phyloP scores from a whole-genome alignment of 768 basidiomycete species.

The Mrakia blollopis region DNA sequence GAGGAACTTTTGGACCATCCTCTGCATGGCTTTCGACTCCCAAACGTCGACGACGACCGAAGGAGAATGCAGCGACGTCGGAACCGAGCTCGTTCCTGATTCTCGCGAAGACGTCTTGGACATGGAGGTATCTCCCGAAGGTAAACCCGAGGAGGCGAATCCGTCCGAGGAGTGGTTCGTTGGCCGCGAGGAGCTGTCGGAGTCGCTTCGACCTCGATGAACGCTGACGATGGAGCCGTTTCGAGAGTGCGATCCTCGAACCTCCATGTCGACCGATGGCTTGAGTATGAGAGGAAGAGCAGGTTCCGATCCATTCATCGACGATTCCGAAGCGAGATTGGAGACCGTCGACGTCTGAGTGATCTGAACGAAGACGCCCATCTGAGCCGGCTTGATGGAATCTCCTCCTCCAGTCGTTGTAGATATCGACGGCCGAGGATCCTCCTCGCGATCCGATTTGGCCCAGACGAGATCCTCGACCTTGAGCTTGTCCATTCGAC shows the following conservation, averaged over 20 bases:
- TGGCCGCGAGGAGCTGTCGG: slow-evolving; percentile 4
- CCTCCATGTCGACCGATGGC: background rate
- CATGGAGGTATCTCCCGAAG: background rate
- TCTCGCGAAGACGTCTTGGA: background rate
- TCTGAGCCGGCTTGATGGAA: background rate
- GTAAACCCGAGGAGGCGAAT: background rate
- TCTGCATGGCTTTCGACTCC: slow-evolving; percentile 18
- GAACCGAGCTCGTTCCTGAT: background rate
- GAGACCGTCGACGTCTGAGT: slow-evolving; percentile 20
- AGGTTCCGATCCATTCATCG: background rate
- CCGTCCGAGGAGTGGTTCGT: slow-evolving; percentile 2
- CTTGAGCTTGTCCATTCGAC: slow-evolving; percentile 16
- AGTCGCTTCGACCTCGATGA: slow-evolving; percentile 3
- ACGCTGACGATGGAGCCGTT: slow-evolving; percentile 10
- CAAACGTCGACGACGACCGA: background rate
- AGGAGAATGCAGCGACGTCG: background rate
- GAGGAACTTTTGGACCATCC: slow-evolving; percentile 18
- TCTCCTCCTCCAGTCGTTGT: background rate
- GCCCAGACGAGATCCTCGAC: slow-evolving; percentile 18
- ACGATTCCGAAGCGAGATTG: background rate
- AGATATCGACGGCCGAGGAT: background rate
- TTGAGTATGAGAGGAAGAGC: background rate
- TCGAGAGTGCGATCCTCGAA: background rate
- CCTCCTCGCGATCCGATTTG: slow-evolving; percentile 16
- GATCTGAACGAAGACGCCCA: background rate